These are phyloP conservation scores for Populus euphratica DNA, from an alignment of 345 rosid species.

Conservation along the genomic window DNA sequence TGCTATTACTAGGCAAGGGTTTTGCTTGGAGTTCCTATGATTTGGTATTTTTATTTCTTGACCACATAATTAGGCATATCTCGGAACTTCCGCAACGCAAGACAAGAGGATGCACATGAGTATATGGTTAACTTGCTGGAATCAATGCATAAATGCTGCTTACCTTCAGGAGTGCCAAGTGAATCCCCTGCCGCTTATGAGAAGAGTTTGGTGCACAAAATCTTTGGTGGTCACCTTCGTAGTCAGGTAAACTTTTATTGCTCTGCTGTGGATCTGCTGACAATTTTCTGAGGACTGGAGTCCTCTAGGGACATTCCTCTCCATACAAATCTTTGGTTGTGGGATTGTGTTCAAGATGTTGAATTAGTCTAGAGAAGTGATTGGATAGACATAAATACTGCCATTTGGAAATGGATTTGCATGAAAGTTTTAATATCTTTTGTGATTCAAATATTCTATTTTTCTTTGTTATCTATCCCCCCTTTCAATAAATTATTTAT, in stretches of 20 bases:
- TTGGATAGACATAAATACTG: neutral
- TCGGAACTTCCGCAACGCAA: slow-evolving; percentile 63
- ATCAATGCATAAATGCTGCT: slow-evolving; percentile 95
- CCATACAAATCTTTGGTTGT: neutral
- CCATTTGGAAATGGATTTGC: neutral
- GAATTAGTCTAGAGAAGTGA: neutral
- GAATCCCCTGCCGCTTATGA: slow-evolving; percentile 88
- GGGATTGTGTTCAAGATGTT: neutral
- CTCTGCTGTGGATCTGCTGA: neutral
- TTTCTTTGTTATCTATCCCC: neutral
- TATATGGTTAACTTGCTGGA: slow-evolving; percentile 93
- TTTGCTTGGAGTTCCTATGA: neutral
- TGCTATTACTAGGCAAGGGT: neutral
- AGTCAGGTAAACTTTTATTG: slow-evolving; percentile 60
- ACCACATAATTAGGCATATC: slow-evolving; percentile 70
- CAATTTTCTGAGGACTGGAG: neutral
- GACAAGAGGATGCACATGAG: slow-evolving; percentile 98
- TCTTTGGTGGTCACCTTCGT: slow-evolving; percentile 88
- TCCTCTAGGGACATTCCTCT: neutral
- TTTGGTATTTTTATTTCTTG: slow-evolving; percentile 33
- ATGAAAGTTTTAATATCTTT: neutral
- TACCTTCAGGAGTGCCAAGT: slow-evolving; percentile 88
- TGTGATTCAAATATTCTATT: neutral
- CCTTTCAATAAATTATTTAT: neutral
- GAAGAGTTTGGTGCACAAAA: slow-evolving; percentile 89